Evolutionary conservation across 176 grass and related monocot species (phyloP).

Genomic region (Panicum miliaceum): DNA sequence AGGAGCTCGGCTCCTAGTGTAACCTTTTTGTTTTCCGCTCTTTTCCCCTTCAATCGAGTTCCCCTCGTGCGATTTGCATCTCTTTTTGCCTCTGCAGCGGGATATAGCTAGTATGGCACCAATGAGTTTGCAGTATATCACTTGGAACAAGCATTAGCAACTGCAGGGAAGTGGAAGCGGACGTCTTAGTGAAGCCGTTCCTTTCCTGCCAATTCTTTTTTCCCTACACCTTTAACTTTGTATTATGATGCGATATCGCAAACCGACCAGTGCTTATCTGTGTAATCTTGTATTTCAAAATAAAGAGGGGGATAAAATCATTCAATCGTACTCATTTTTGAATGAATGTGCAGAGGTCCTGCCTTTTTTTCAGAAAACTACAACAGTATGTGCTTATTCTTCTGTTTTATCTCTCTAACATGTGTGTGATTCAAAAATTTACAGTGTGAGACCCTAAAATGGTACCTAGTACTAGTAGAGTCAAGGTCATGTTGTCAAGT

Average conservation of each 20-base stretch:
- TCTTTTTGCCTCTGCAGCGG: conserved; percentile 38
- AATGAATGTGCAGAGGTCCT: conserved; percentile 1
- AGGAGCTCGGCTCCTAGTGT: conserved; percentile 21
- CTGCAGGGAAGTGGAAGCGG: conserved; percentile 37
- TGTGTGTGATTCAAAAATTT: background rate
- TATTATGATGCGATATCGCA: conserved; percentile 34
- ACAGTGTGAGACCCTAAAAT: background rate
- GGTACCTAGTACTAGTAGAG: background rate
- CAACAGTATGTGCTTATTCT: background rate
- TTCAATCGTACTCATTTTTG: conserved; percentile 4
- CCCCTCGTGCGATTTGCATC: background rate
- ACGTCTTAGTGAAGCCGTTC: conserved; percentile 46
- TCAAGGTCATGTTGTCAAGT: background rate
- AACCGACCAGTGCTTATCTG: conserved; percentile 34
- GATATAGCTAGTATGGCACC: conserved; percentile 33
- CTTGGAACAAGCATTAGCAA: conserved; percentile 29
- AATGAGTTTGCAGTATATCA: conserved; percentile 31
- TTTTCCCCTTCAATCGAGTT: conserved; percentile 10
- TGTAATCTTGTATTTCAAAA: conserved; percentile 51
- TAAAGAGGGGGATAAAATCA: conserved; percentile 55
- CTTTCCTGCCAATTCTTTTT: conserved; percentile 47
- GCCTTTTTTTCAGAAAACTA: background rate
- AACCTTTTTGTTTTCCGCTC: conserved; percentile 9
- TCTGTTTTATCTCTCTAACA: background rate
- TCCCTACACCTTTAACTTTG: conserved; percentile 33